Percentiles rank a stretch among this genome's conserved stretches.
These are phyloP conservation scores for Perkinsus olseni DNA, from an alignment of 169 alveolate genomes.

Conservation along the genomic window DNA sequence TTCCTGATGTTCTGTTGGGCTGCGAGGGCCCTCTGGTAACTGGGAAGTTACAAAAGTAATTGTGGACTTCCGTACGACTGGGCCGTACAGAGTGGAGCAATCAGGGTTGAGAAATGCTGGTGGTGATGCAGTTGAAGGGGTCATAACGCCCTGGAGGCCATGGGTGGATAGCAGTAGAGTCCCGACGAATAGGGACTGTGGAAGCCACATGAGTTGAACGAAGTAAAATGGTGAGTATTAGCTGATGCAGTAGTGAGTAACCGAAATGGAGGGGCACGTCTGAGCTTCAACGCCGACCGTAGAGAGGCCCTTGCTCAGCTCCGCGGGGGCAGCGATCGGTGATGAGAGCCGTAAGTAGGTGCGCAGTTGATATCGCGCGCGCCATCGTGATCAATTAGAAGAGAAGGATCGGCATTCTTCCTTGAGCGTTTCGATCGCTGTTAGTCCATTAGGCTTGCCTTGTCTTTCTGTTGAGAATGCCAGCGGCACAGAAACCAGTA, in stretches of 20 bases:
- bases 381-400: neutral
- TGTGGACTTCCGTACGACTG: neutral
- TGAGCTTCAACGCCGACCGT: too few species aligned
- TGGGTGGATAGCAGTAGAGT: neutral
- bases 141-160: neutral
- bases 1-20: neutral
- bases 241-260: neutral
- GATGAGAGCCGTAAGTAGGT: neutral
- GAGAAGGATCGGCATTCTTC: neutral
- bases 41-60: neutral
- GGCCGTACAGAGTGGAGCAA: neutral
- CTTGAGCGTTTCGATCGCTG: neutral
- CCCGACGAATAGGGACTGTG: neutral
- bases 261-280: too few species aligned
- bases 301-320: too few species aligned
- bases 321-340: neutral
- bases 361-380: neutral
- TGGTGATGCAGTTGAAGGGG: neutral
- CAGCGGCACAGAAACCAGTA: neutral
- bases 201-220: neutral
- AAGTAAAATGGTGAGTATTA: neutral
- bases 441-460: neutral
- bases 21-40: neutral
- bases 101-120: neutral
- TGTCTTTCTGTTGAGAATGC: neutral